Base-by-base conservation (phyloP, 345 rosid species). In the Triadica sebifera region DNA sequence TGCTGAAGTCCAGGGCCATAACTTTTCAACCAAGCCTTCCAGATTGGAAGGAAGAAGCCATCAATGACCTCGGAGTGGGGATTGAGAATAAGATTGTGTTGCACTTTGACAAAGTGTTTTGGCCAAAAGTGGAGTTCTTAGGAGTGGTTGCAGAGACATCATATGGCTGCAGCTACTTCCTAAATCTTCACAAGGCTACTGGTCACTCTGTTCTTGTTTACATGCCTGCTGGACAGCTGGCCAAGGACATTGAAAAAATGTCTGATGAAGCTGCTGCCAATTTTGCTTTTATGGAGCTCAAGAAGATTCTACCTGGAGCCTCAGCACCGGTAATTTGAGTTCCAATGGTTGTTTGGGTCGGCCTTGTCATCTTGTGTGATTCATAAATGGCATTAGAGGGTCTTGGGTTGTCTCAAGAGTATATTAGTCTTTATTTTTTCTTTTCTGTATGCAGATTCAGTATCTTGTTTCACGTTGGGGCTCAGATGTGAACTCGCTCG, bases 141-240 rank as follows among this genome's bases (percentile, higher is more conserved):
- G 98, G 99, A 56, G 94, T 95, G 34, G 99, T 95, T 66, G 89
- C 98, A 6, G 97, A 89, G 56, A 88, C 99, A 12, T 78, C 99
- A 13, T 95, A 93, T 76, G 85, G 85, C 60, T 95, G 98, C 88
- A 93, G 98, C 84, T 95, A 95, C 84, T 95, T 93, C 67, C 84
- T 95, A 69, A 95, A 95, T 83, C 99, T 95, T 74, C 98, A 95
- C 85, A 95, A 95, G 87, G 98, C 98, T 62, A 95, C 98, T 0
- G 89, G 94, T 51, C 94, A 90, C 58, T 72, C 92, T 41, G 93
- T 93, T 72, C 98, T 95, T 22, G 93, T 95, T 51, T 93, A 95
- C 81, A 93, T 93, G 98, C 97, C 99, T 66, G 97, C 97, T 11
- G 98, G 99, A 82, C 91, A 91, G 92, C 89, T 95, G 43, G 98